Evolutionary conservation across 78 protist genomes (phyloP), one percentile per base, ranked within the genome.

Genomic region (Dictyostelium capitatum): DNA sequence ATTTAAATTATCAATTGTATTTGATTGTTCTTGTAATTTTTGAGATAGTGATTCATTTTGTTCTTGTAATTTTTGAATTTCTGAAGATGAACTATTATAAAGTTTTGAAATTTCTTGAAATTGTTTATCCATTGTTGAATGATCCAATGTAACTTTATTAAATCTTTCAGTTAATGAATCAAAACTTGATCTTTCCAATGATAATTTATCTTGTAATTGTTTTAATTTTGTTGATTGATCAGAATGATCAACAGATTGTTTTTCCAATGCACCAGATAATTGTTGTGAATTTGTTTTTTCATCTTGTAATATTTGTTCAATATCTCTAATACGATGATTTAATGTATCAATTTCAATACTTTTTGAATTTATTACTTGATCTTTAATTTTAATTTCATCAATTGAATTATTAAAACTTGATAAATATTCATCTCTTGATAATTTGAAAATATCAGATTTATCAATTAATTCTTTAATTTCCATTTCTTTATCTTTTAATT

Each of bases 371-470:
- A 83, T 72, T 10, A 72, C 59, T 47, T 47, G 47, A 53, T 83
- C 91, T 17, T 72, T 69, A 10, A 83, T 53, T 20, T 46, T 48
- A 28, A 87, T 32, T 48, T 87, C 93, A 6, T 87, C 80, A 14
- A 37, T 59, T 19, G 73, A 28, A 30, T 70, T 47, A 30, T 77
- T 87, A 25, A 48, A 77, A 6, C 51, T 48, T n/a, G 79, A 41
- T n/a, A 80, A 46, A 54, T 87, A 77, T 32, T 87, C 85, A 51
- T 87, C 93, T 74, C 82, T 53, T 46, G 92, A 41, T 64, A 74
- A 17, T 56, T 74, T 84, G 14, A 57, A 84, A 7, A 74, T 72
- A 48, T 84, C 47, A 15, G 77, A 47, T 77, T 77, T 77, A 77
- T 87, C 93, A 32, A 59, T 57, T n/a, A 62, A 59, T 25, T 77